Evolutionary conservation across 1,284 basidiomycete genomes (phyloP).

Genomic region (Singerocomus inundabilis): DNA sequence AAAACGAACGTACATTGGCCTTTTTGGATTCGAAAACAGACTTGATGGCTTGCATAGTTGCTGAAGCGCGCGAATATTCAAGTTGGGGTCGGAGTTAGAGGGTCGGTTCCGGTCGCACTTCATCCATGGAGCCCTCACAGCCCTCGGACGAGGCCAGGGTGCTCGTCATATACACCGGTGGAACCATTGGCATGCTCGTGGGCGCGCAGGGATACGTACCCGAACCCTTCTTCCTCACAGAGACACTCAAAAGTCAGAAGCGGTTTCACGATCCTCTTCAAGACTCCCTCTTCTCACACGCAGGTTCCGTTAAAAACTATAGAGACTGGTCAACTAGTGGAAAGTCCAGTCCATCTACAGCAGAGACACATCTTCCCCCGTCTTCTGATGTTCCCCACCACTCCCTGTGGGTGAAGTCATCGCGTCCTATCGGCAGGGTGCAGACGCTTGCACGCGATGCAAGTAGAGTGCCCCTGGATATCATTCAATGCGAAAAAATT

Average conservation of each 20-base stretch:
- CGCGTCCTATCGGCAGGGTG: constrained; percentile 60
- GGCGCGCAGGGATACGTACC: constrained; percentile 81
- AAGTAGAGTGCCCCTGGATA: constrained; percentile 24
- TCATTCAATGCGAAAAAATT: constrained; percentile 50
- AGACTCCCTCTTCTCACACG: constrained; percentile 75
- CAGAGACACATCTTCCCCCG: constrained; percentile 1
- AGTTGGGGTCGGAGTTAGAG: constrained; percentile 7
- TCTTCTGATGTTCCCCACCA: constrained; percentile 36
- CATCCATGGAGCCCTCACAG: constrained; percentile 46
- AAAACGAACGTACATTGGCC: constrained; percentile 46
- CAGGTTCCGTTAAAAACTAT: constrained; percentile 70
- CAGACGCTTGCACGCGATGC: constrained; percentile 37
- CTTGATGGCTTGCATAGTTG: constrained; percentile 72
- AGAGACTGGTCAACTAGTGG: constrained; percentile 67
- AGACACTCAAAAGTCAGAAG: constrained; percentile 75
- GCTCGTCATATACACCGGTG: constrained; percentile 81
- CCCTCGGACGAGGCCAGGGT: constrained; percentile 72
- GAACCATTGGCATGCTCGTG: constrained; percentile 86
- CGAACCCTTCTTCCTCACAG: constrained; percentile 84
- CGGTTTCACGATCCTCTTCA: constrained; percentile 85
- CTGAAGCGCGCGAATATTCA: background rate
- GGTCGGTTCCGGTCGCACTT: background rate
- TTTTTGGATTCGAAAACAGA: constrained; percentile 74
- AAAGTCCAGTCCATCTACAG: constrained; percentile 44
- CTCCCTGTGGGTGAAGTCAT: constrained; percentile 67